phyloP scores from a whole-genome alignment of 75 land plant species.

The Selaginella moellendorffii region DNA sequence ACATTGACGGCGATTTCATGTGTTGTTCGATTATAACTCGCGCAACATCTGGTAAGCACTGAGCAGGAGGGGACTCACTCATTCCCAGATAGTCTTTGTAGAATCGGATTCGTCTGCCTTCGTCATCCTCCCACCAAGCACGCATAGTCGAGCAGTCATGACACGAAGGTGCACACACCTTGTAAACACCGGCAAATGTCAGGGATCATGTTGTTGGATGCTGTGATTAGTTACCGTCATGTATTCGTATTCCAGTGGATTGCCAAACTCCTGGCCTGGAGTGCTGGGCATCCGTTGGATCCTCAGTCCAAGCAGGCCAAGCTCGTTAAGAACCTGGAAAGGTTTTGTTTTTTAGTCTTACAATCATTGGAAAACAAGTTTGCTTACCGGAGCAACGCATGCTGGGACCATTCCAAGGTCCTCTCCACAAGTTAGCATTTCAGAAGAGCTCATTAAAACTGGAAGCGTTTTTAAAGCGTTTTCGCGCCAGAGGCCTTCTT shows the following conservation, averaged over 20 bases:
- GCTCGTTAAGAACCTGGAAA: constrained; percentile 89
- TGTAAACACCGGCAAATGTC: neutral
- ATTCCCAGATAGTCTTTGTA: constrained; percentile 40
- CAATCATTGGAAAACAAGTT: too few relatives aligned
- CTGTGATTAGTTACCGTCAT: constrained; percentile 96
- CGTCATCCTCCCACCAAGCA: constrained; percentile 99
- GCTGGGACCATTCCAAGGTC: constrained; percentile 94
- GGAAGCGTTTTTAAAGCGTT: constrained; percentile 93
- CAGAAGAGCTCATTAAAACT: constrained; percentile 76
- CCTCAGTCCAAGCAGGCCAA: constrained; percentile 86
- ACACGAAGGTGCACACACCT: constrained; percentile 99
- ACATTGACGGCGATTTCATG: constrained; percentile 87
- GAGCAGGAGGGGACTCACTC: constrained; percentile 49
- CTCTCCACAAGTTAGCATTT: constrained; percentile 97
- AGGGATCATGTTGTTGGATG: too few relatives aligned
- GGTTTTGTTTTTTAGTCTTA: too few relatives aligned
- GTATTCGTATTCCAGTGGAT: constrained; percentile 77
- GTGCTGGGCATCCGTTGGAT: constrained; percentile 95
- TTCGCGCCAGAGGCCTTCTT: constrained; percentile 78
- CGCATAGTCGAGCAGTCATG: constrained; percentile 93
- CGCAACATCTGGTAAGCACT: constrained; percentile 49
- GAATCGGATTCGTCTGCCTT: constrained; percentile 48
- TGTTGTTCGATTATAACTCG: constrained; percentile 61
- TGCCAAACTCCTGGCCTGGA: constrained; percentile 70
- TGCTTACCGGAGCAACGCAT: constrained; percentile 88